A percentile compares a stretch with the other conserved stretches of the same genome.
Conservation (phyloP, 257 asterid genomes). For the Salvia hispanica region DNA sequence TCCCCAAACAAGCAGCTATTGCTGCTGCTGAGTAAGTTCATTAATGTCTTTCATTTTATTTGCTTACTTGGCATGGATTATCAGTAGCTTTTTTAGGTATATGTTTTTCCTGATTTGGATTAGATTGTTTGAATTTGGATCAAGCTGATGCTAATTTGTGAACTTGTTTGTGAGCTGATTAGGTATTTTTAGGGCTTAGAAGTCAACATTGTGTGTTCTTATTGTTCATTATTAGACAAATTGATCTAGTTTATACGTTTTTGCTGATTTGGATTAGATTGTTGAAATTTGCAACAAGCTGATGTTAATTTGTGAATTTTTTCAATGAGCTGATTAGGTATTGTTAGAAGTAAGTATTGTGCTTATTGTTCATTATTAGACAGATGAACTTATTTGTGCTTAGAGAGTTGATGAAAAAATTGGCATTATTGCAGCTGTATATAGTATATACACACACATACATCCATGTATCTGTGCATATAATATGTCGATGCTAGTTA, state of each 20-base stretch:
- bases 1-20: constrained; percentile 19
- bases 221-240: not conserved
- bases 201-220: not conserved
- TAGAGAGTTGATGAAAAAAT: constrained; percentile 6
- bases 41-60: constrained; percentile 17
- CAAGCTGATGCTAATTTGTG: not conserved
- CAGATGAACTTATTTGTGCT: not conserved
- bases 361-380: not conserved
- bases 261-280: not conserved
- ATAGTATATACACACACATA: not conserved
- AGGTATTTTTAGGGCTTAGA: not conserved
- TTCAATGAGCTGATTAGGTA: not conserved
- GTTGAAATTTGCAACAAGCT: not conserved
- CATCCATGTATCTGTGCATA: not conserved
- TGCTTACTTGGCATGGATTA: not conserved
- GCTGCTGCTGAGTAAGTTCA: constrained; percentile 55
- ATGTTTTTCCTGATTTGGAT: not conserved
- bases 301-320: not conserved
- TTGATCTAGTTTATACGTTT: not conserved
- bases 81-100: not conserved
- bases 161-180: not conserved
- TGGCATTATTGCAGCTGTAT: not conserved
- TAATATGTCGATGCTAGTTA: not conserved
- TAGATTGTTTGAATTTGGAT: not conserved
- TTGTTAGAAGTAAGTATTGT: not conserved